Conservation (phyloP, 441 rosid species). For the Populus hybrid region DNA sequence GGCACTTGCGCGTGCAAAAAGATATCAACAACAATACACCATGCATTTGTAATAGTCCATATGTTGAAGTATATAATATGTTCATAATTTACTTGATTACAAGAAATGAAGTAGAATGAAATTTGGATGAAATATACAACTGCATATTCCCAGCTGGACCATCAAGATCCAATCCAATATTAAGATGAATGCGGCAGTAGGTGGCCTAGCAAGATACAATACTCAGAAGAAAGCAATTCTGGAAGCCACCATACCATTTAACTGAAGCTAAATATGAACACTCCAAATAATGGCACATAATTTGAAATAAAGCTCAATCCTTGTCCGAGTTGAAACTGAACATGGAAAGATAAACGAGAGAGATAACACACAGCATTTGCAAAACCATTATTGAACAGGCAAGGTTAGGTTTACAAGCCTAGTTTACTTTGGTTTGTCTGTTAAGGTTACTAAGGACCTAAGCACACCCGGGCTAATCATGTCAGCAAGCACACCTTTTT, state of each 20-base stretch:
- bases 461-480: too few species aligned
- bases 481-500: too few species aligned
- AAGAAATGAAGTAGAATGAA: not conserved
- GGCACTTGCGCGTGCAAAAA: not conserved
- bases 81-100: not conserved
- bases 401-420: not conserved
- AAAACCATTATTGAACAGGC: not conserved
- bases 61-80: not conserved
- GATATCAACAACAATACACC: not conserved
- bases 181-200: not conserved
- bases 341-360: not conserved
- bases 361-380: not conserved
- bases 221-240: not conserved
- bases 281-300: not conserved
- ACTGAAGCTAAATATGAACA: not conserved
- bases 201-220: not conserved
- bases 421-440: slow-evolving; percentile 51
- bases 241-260: too few species aligned
- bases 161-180: not conserved
- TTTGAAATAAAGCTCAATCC: not conserved
- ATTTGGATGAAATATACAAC: not conserved
- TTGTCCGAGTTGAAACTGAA: not conserved
- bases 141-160: not conserved
- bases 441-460: slow-evolving; percentile 59
- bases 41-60: not conserved